Evolutionary conservation across 129 eudicot genomes (phyloP).

Genomic region (Flaveria bidentis): DNA sequence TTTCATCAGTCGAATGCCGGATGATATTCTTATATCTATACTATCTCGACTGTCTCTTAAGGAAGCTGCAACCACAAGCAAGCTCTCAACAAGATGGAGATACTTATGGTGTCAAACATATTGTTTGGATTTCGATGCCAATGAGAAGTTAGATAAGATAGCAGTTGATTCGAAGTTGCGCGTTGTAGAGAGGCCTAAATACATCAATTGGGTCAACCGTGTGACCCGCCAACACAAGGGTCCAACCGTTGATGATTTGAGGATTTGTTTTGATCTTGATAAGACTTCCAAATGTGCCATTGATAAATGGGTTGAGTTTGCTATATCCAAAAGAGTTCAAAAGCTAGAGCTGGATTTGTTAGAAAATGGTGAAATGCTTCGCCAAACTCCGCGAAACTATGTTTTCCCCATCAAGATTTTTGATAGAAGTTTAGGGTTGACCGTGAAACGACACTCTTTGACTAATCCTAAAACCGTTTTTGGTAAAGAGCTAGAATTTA

Average conservation of each 20-base stretch:
- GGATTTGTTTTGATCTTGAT: constrained; percentile 52
- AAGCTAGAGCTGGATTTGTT: constrained; percentile 58
- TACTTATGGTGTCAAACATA: constrained; percentile 48
- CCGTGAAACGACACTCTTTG: constrained; percentile 18
- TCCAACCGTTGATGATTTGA: constrained; percentile 37
- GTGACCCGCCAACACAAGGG: constrained; percentile 44
- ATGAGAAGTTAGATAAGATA: constrained; percentile 40
- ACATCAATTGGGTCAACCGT: constrained; percentile 60
- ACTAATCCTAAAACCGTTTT: constrained; percentile 16
- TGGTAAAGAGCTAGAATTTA: constrained; percentile 21
- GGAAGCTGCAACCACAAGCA: constrained; percentile 57
- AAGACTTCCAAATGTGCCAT: constrained; percentile 38
- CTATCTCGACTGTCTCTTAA: constrained; percentile 48
- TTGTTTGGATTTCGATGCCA: constrained; percentile 51
- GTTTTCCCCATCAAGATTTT: constrained; percentile 42
- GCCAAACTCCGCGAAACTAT: constrained; percentile 42
- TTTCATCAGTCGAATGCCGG: constrained; percentile 52
- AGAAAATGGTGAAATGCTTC: constrained; percentile 52
- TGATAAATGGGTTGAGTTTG: constrained; percentile 63
- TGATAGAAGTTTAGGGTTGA: constrained; percentile 29
- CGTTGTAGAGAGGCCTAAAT: constrained; percentile 41
- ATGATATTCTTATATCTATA: constrained; percentile 55
- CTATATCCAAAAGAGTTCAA: constrained; percentile 44
- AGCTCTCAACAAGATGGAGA: constrained; percentile 52
- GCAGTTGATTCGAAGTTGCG: constrained; percentile 38